A percentile compares a stretch with the other conserved stretches of the same genome.
Evolutionary conservation across 306 rosid species (phyloP).

Genomic region (Gynostemma pentaphyllum): DNA sequence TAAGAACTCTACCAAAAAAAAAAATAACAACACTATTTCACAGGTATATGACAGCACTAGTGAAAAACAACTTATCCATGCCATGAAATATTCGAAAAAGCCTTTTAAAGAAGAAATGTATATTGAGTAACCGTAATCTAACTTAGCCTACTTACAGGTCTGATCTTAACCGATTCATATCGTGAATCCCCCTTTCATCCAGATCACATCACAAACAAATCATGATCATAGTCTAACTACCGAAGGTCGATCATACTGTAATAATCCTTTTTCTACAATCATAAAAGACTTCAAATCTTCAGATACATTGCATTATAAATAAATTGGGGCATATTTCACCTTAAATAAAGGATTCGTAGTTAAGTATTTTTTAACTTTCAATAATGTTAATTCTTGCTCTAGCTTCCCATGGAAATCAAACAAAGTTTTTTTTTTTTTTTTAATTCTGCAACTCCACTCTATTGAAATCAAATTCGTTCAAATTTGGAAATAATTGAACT

Average conservation of each 20-base stretch:
- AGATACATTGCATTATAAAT: not conserved
- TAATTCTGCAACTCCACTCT: not conserved
- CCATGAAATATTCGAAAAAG: not conserved
- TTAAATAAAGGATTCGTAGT: not conserved
- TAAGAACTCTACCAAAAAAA: too few species aligned
- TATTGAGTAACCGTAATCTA: not conserved
- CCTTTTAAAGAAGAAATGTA: not conserved
- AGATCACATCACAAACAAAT: not conserved
- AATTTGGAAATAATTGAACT: not conserved
- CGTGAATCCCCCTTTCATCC: not conserved
- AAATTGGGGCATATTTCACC: not conserved
- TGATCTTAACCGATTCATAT: slow-evolving; percentile 2
- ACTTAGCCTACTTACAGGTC: not conserved
- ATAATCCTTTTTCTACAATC: not conserved
- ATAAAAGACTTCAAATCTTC: not conserved
- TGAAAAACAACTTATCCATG: not conserved
- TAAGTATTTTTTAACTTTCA: not conserved
- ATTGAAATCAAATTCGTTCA: not conserved
- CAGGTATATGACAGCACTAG: not conserved
- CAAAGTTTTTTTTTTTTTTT: not conserved
- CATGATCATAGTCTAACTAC: not conserved
- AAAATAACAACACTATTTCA: too few species aligned
- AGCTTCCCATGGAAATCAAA: not conserved
- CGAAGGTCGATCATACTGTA: not conserved
- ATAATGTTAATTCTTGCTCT: not conserved